These are phyloP conservation scores for Albatrellus ellisii DNA, from an alignment of 768 basidiomycete genomes.

Conservation along the genomic window DNA sequence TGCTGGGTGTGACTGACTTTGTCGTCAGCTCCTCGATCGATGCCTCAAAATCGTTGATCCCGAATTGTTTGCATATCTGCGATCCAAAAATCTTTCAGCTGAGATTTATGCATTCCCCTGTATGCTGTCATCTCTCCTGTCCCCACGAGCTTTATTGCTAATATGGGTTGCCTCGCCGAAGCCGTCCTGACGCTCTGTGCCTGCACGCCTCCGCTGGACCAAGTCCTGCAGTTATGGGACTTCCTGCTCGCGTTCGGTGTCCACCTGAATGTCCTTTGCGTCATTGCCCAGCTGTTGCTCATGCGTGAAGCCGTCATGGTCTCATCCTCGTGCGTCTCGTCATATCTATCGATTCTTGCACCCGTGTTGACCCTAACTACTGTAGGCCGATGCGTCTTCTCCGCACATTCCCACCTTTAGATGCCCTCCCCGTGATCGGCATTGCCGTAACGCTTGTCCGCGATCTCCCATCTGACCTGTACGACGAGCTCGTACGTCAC, in stretches of 20 bases:
- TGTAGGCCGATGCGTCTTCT: slow-evolving; percentile 86
- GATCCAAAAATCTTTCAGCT: slow-evolving; percentile 85
- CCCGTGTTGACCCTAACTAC: background rate
- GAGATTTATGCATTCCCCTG: slow-evolving; percentile 98
- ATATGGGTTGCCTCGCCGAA: slow-evolving; percentile 19
- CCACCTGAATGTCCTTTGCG: slow-evolving; percentile 92
- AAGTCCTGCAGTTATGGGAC: slow-evolving; percentile 94
- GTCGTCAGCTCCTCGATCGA: slow-evolving; percentile 72
- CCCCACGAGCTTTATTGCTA: background rate
- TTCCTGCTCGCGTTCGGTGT: slow-evolving; percentile 95
- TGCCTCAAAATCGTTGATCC: slow-evolving; percentile 89
- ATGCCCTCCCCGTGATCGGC: slow-evolving; percentile 77
- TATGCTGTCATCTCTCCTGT: slow-evolving; percentile 26
- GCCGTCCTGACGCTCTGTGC: slow-evolving; percentile 93
- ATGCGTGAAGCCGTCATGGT: slow-evolving; percentile 87
- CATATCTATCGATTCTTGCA: slow-evolving; percentile 2
- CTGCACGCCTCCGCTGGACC: slow-evolving; percentile 90
- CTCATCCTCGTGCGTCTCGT: slow-evolving; percentile 63
- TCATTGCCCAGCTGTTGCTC: slow-evolving; percentile 87
- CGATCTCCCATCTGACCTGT: slow-evolving; percentile 76
- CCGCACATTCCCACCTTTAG: slow-evolving; percentile 85
- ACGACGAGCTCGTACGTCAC: slow-evolving; percentile 81
- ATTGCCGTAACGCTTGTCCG: slow-evolving; percentile 91
- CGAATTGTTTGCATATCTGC: slow-evolving; percentile 67
- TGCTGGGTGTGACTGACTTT: background rate